Conservation (phyloP, 106 monocot species). For the Dioscorea zingiberensis region DNA sequence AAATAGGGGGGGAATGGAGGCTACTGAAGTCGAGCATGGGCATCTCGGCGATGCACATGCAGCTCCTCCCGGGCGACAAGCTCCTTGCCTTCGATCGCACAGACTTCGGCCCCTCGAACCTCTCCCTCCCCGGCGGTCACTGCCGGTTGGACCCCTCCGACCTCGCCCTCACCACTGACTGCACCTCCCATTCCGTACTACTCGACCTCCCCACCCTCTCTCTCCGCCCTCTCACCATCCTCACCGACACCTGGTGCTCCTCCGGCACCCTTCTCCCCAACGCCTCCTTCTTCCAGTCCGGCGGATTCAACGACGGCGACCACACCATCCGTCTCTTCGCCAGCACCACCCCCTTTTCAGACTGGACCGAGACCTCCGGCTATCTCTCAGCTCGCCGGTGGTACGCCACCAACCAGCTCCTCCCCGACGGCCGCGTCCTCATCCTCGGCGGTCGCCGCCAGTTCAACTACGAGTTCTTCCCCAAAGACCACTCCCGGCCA, state of each 20-base stretch:
- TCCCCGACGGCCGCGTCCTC: conserved; percentile 29
- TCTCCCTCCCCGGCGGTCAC: conserved; percentile 20
- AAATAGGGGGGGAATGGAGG: conserved; percentile 18
- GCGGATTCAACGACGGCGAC: conserved; percentile 35
- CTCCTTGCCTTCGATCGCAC: conserved; percentile 44
- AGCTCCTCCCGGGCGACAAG: conserved; percentile 41
- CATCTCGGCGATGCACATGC: conserved; percentile 58
- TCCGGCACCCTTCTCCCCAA: conserved; percentile 39
- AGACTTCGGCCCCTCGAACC: conserved; percentile 38
- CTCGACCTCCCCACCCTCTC: conserved; percentile 12
- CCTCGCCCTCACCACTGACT: conserved; percentile 15
- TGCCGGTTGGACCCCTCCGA: conserved; percentile 5
- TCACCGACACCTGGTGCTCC: conserved; percentile 37
- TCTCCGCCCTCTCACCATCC: conserved; percentile 21
- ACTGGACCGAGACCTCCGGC: conserved; percentile 23
- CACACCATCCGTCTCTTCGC: conserved; percentile 24
- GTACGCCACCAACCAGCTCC: conserved; percentile 32
- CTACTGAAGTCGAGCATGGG: conserved; percentile 30
- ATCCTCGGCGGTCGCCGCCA: conserved; percentile 33
- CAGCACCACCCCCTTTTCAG: conserved; percentile 1
- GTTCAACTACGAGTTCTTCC: conserved; percentile 41
- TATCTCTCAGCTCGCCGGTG: conserved; percentile 29
- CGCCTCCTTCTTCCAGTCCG: conserved; percentile 30
- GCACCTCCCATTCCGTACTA: conserved; percentile 43
- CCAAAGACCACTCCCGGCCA: not conserved